These are phyloP conservation scores for Blastobotrys muscicola DNA, from an alignment of 805 yeast species.

Conservation along the genomic window DNA sequence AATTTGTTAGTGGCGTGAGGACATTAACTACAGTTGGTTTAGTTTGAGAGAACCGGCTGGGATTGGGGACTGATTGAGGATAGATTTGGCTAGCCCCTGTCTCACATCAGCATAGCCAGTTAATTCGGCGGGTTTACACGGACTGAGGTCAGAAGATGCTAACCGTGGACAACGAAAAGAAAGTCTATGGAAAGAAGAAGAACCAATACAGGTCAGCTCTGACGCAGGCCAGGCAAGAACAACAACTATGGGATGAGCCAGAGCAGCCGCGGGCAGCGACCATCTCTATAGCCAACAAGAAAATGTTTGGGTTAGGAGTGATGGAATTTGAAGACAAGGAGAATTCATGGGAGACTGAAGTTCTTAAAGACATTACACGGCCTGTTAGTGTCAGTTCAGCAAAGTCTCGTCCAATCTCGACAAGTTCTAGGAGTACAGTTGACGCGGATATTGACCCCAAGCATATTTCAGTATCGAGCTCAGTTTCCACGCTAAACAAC, in stretches of 20 bases:
- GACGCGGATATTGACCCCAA: neutral
- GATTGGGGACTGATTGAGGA: too few relatives aligned
- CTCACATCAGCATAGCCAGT: too few relatives aligned
- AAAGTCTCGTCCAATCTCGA: neutral
- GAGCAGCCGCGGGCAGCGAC: conserved; percentile 1
- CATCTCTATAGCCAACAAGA: neutral
- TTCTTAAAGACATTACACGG: conserved; percentile 7
- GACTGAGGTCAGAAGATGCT: too few relatives aligned
- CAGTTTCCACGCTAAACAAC: too few relatives aligned
- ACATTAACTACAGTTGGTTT: too few relatives aligned
- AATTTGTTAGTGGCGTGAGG: too few relatives aligned
- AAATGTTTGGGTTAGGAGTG: conserved; percentile 10
- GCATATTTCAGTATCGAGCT: too few relatives aligned
- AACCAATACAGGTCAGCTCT: conserved; percentile 9
- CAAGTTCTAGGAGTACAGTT: neutral
- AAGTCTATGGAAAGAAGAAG: conserved; percentile 13
- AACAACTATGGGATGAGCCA: conserved; percentile 14
- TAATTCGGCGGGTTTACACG: too few relatives aligned
- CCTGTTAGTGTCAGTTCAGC: neutral
- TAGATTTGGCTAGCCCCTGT: too few relatives aligned
- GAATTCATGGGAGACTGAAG: conserved; percentile 12
- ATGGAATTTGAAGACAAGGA: conserved; percentile 12
- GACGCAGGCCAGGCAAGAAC: conserved; percentile 11
- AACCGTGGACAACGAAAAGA: neutral
- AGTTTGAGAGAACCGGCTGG: too few relatives aligned